phyloP scores from a whole-genome alignment of 495 filamentous ascomycete species.

The Aspergillus sclerotioniger region DNA sequence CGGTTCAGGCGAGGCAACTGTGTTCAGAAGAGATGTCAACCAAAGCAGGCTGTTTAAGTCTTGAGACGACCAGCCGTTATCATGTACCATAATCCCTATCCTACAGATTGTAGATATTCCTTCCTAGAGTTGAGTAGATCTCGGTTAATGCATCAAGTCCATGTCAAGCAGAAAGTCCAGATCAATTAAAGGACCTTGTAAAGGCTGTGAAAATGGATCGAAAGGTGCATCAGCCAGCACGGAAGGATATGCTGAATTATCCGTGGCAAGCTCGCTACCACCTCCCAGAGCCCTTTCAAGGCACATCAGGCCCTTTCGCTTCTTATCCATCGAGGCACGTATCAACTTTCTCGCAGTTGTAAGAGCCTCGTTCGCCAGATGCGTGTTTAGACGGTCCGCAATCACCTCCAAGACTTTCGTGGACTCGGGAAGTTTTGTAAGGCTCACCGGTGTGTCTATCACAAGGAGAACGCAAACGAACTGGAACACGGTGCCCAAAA shows the following conservation, averaged over 20 bases:
- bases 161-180: slow-evolving; percentile 1
- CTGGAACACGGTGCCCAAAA: slow-evolving; percentile 1
- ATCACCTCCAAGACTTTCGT: not conserved
- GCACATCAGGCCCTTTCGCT: not conserved
- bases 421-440: not conserved
- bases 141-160: not conserved
- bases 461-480: slow-evolving; percentile 1
- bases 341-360: not conserved
- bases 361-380: slow-evolving; percentile 1
- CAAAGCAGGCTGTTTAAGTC: not conserved
- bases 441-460: not conserved
- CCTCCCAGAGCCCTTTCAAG: not conserved
- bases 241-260: not conserved
- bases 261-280: not conserved
- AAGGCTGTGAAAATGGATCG: not conserved
- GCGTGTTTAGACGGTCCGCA: not conserved
- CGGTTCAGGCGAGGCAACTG: not conserved
- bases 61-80: not conserved
- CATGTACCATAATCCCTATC: not conserved
- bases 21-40: not conserved
- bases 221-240: not conserved
- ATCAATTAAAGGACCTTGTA: not conserved
- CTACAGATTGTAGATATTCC: not conserved
- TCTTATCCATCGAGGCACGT: not conserved
- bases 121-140: not conserved